These are phyloP conservation scores for Kuraishia borneana DNA, from an alignment of 805 yeast genomes.

Conservation along the genomic window DNA sequence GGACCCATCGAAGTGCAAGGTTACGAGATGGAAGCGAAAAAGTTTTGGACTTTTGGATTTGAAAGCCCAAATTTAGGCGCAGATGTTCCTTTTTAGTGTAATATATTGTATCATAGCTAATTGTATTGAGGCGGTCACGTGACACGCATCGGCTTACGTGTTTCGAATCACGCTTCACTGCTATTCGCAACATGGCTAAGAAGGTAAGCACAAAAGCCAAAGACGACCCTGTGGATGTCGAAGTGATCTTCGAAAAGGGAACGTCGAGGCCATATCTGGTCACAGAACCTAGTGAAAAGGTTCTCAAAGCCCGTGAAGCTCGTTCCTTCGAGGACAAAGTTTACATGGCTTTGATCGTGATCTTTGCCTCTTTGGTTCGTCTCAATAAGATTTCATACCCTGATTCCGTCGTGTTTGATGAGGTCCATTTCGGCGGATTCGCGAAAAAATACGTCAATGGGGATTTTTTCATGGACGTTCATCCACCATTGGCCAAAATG, in stretches of 20 bases:
- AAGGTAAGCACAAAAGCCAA: not conserved
- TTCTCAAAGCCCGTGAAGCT: conserved; percentile 29
- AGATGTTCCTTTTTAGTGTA: not conserved
- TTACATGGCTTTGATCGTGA: conserved; percentile 29
- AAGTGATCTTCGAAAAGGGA: conserved; percentile 39
- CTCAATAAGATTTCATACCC: conserved; percentile 55
- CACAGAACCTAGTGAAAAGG: conserved; percentile 33
- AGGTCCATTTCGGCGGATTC: conserved; percentile 95
- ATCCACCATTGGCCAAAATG: conserved; percentile 75
- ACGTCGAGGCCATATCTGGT: conserved; percentile 40
- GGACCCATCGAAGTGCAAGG: conserved; percentile 1
- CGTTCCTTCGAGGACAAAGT: conserved; percentile 25
- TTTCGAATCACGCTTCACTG: not conserved
- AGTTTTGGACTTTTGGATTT: too few relatives aligned
- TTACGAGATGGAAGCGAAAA: too few relatives aligned
- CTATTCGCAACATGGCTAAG: conserved; percentile 2
- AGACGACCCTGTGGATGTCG: conserved; percentile 17
- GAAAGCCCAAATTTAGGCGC: not conserved
- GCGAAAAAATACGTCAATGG: conserved; percentile 71
- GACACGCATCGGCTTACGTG: not conserved
- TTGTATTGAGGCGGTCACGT: too few relatives aligned
- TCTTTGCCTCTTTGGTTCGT: conserved; percentile 48
- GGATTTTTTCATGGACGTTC: conserved; percentile 58
- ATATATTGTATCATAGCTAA: too few relatives aligned
- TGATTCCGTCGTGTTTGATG: conserved; percentile 80